A percentile compares a stretch with the other conserved stretches of the same genome.
These are phyloP conservation scores for Lecanosticta acicola DNA, from an alignment of 2,329 filamentous ascomycete species.

Conservation along the genomic window DNA sequence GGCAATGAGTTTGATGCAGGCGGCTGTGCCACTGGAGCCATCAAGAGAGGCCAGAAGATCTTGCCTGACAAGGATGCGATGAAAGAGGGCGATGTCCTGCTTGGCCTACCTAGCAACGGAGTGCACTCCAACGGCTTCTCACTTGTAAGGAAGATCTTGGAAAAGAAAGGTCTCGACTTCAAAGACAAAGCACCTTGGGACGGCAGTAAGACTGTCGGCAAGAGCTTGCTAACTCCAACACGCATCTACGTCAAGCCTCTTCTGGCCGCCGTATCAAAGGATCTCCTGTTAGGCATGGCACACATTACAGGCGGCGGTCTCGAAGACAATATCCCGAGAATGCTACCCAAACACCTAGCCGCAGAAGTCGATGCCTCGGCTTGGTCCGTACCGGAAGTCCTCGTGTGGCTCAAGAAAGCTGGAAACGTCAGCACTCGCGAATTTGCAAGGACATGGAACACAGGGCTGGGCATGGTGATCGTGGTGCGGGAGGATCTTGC, in stretches of 20 bases:
- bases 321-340: constrained; percentile 87
- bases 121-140: constrained; percentile 97
- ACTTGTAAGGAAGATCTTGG: constrained; percentile 84
- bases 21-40: constrained; percentile 81
- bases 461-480: constrained; percentile 87
- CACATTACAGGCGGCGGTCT: constrained; percentile 96
- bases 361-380: constrained; percentile 72
- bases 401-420: constrained; percentile 74
- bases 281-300: constrained; percentile 80
- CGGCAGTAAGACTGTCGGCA: constrained; percentile 57
- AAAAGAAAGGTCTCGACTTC: constrained; percentile 67
- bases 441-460: constrained; percentile 93
- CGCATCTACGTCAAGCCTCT: constrained; percentile 77
- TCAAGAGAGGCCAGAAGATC: constrained; percentile 58
- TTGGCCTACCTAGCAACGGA: constrained; percentile 79
- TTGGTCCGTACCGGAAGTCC: constrained; percentile 74
- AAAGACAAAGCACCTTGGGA: constrained; percentile 73
- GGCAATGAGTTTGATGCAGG: constrained; percentile 88
- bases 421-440: constrained; percentile 69
- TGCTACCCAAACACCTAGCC: constrained; percentile 72
- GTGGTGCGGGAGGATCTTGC: constrained; percentile 65
- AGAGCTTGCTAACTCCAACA: constrained; percentile 79
- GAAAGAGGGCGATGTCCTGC: constrained; percentile 73
- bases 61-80: constrained; percentile 73
- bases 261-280: constrained; percentile 56